Conservation (phyloP, 768 basidiomycete genomes). For the Amanita thiersii region DNA sequence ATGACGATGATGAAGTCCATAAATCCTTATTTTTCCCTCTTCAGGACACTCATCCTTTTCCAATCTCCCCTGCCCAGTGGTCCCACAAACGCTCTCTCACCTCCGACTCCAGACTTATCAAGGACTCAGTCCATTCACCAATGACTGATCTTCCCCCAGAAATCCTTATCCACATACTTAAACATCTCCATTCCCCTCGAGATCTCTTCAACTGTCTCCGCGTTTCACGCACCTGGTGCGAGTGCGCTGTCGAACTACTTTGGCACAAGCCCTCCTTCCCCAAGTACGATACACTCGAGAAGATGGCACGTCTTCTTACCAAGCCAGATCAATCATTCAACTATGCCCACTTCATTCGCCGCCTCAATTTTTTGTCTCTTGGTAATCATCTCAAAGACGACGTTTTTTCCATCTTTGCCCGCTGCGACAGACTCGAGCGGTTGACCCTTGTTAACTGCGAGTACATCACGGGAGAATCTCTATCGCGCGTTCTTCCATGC, state of each 20-base stretch:
- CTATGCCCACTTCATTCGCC: conserved; percentile 81
- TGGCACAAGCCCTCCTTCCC: conserved; percentile 88
- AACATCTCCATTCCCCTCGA: conserved; percentile 63
- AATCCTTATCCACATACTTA: conserved; percentile 87
- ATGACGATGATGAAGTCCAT: conserved; percentile 48
- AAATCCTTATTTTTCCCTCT: conserved; percentile 48
- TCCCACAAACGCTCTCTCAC: conserved; percentile 24
- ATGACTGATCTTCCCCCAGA: conserved; percentile 79
- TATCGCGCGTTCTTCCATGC: conserved; percentile 55
- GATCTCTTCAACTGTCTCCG: conserved; percentile 72
- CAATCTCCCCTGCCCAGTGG: conserved; percentile 66
- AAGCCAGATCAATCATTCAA: conserved; percentile 69
- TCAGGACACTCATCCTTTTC: conserved; percentile 32
- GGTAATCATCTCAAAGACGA: conserved; percentile 65
- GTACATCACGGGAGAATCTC: conserved; percentile 52
- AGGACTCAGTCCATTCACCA: conserved; percentile 35
- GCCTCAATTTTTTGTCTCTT: conserved; percentile 81
- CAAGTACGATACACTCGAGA: conserved; percentile 59
- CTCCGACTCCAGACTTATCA: conserved; percentile 12
- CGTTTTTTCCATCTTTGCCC: conserved; percentile 59
- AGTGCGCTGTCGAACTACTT: conserved; percentile 88
- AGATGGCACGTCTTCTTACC: conserved; percentile 68
- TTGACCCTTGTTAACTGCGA: conserved; percentile 81
- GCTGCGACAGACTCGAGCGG: conserved; percentile 78
- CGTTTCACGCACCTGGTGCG: conserved; percentile 90